phyloP scores from a whole-genome alignment of 1,139 yeast genomes.

The Arxiozyma slooffiae region DNA sequence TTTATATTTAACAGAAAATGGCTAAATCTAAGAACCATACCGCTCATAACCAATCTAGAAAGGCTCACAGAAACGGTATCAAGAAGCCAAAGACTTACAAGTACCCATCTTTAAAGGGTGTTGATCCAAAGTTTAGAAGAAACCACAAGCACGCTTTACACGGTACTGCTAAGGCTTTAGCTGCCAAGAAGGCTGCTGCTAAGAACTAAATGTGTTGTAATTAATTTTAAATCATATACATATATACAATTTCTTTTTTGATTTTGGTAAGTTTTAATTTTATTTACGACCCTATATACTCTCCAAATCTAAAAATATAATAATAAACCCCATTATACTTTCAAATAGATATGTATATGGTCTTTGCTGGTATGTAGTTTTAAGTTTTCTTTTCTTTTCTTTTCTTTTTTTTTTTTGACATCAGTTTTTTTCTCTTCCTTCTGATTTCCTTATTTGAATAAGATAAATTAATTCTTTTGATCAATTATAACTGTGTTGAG shows the following conservation, averaged over 20 bases:
- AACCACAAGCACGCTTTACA: conserved; percentile 99
- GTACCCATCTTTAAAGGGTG: conserved; percentile 97
- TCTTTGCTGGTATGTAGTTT: neutral
- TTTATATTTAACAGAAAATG: conserved; percentile 40
- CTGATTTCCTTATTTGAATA: neutral
- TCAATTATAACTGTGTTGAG: neutral
- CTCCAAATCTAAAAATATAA: neutral
- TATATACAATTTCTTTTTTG: neutral
- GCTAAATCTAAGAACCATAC: conserved; percentile 99
- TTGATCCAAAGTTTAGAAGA: conserved; percentile 98
- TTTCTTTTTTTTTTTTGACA: no score
- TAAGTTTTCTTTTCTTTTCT: no score
- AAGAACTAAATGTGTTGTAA: conserved; percentile 1
- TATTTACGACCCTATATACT: neutral
- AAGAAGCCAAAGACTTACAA: conserved; percentile 97
- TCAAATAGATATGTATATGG: neutral
- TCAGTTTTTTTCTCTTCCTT: neutral
- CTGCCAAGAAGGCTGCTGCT: conserved; percentile 47
- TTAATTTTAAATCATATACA: neutral
- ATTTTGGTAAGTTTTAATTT: neutral
- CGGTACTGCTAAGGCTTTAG: conserved; percentile 92
- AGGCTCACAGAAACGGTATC: conserved; percentile 99
- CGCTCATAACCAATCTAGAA: conserved; percentile 98
- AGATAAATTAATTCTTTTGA: no score
- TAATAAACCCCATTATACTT: no score